Percentiles rank a stretch among this genome's conserved stretches.
Conservation (phyloP, 768 basidiomycete species). For the Psilocybe cyanescens region DNA sequence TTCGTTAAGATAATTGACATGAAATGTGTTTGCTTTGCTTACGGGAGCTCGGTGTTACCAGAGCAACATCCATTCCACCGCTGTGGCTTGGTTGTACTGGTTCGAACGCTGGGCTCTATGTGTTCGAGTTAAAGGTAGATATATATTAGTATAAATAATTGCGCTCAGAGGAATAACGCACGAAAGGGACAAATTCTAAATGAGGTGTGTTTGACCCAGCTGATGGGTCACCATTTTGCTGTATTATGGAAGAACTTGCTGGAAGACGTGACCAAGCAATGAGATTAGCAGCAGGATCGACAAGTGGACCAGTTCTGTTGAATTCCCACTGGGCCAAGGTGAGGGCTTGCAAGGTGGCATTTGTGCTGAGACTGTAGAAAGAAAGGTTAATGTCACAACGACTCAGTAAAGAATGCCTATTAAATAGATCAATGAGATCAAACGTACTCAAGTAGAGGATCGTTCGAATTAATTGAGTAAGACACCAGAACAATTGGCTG, state of each 20-base stretch:
- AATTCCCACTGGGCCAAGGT: constrained; percentile 26
- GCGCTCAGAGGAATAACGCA: too few species aligned
- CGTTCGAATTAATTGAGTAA: constrained; percentile 29
- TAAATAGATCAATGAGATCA: background rate
- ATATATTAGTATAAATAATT: too few species aligned
- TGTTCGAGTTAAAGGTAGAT: too few species aligned
- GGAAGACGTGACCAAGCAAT: constrained; percentile 27
- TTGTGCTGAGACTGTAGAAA: constrained; percentile 18
- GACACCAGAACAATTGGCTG: constrained; percentile 29
- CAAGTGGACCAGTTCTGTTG: constrained; percentile 25
- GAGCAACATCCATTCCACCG: background rate
- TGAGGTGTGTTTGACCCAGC: constrained; percentile 27
- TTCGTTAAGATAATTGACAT: background rate
- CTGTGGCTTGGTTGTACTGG: background rate
- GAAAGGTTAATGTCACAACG: too few species aligned
- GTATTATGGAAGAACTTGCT: constrained; percentile 20
- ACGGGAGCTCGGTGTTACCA: constrained; percentile 3
- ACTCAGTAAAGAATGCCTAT: too few species aligned
- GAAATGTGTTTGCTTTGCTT: background rate
- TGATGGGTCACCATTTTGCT: constrained; percentile 22
- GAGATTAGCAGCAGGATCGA: constrained; percentile 23
- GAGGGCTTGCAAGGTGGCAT: constrained; percentile 23
- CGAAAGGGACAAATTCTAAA: constrained; percentile 14
- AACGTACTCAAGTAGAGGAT: constrained; percentile 27
- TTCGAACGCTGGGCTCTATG: background rate